Base-by-base conservation (phyloP, 345 rosid species). In the Linum tenue region DNA sequence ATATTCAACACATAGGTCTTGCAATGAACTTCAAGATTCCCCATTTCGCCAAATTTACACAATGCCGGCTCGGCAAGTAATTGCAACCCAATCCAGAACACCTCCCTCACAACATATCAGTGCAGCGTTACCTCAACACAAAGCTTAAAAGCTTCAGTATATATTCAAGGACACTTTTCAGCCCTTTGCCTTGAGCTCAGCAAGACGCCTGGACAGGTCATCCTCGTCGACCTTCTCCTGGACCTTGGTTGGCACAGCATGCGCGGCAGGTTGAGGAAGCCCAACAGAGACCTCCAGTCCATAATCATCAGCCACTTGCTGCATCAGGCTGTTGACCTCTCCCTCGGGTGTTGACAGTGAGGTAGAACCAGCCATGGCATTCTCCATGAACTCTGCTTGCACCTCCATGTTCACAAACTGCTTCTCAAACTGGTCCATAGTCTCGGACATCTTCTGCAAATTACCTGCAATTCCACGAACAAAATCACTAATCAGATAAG, bases 331-430 rank as follows among this genome's bases (percentile, higher is more conserved):
- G 81, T 88, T 90, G 64, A 94, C 99, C 70, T 94, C 99, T 35
- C 97, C 99, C 75, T 94, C 99, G 1, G 97, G 97, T 38, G 99
- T 94, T 44, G 99, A 90, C 72, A 94, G 79, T 0, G 99, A 90
- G 60, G 97, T 90, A 6, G 99, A 94, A 36, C 97, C 99, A 65
- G 97, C 97, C 99, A 94, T 94, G 17, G 97, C 83, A 14, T 79
- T 88, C 91, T 94, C 97, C 99, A 90, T 90, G 84, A 94, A 94
- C 77, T 85, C 99, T 57, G 96, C 96, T 78, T 94, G 97, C 60
- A 90, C 97, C 78, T 94, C 99, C 99, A 94, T 90, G 82, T 94
- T 94, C 77, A 90, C 97, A 76, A 94, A 94, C 72, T 90, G 97
- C 83, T 90, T 94, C 89, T 94, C 99, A 60, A 94, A 94, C 60